Base-by-base conservation (phyloP, 495 filamentous ascomycete genomes). In the Penicillium subrubescens region DNA sequence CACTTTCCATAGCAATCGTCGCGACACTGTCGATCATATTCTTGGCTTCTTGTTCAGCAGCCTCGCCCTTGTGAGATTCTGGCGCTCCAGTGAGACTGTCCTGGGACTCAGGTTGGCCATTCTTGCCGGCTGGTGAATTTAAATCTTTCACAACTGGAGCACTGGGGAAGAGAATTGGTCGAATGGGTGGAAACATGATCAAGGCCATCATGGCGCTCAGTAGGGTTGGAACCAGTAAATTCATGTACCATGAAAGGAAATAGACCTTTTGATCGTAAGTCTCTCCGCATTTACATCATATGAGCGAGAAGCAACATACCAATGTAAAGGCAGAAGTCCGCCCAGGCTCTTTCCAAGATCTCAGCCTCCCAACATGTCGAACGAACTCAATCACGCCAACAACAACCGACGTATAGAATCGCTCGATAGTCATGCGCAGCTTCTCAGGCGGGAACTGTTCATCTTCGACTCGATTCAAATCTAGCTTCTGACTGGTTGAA, bases 361-460 rank as follows among this genome's bases (percentile, higher is more conserved):
- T 84, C 25, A 97, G 73, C 7, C 92, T 80, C 1, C 83, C 88
- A 66, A 94, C 84, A 69, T 97, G 93, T 60, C 93, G 92, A 11
- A 82, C 85, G 50, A 88, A 82, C 0, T 81, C 84, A 15, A 90
- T 81, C 52, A 92, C 21, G 1, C 89, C 87, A 34, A 95, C 85
- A 3, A 90, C 80, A 1, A 96, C 86, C 0, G 91, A 92, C 81
- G 89, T 94, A 73, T 97, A 97, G 31, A 96, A 83, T 10, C 93
- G 80, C 73, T 97, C 93, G n/a, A 96, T 65, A 43, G 88, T 92
- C 21, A 86, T 86, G 19, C 93, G 83, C 65, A 97, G 75, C 71
- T 96, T 96, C 74, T 96, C 93, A 0, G 93, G 93, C 0, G 90
- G 91, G 74, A 94, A 95, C 64, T 92, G 88, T 43, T 96, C 92